phyloP scores from a whole-genome alignment of 805 yeast species.

The Wickerhamomyces sydowiorum region DNA sequence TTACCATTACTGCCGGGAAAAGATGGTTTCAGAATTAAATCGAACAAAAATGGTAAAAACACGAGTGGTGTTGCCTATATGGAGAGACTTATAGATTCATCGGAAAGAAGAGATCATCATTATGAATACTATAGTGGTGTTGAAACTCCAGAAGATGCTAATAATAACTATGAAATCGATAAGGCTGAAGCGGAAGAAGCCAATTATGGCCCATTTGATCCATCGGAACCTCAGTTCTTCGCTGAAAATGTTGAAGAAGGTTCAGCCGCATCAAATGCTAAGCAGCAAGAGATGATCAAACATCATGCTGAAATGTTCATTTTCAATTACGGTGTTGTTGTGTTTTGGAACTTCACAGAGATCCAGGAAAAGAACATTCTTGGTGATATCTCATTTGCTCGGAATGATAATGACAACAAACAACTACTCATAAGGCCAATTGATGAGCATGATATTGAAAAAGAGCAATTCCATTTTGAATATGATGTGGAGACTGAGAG shows the following conservation, averaged over 20 bases:
- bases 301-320: constrained; percentile 83
- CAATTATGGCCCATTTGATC: constrained; percentile 62
- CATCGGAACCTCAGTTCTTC: constrained; percentile 89
- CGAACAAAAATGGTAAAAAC: constrained; percentile 42
- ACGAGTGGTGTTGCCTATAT: constrained; percentile 41
- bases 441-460: constrained; percentile 86
- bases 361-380: constrained; percentile 87
- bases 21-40: constrained; percentile 69
- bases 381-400: constrained; percentile 71
- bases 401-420: constrained; percentile 36
- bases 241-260: constrained; percentile 35
- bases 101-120: constrained; percentile 87
- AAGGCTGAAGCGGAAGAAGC: constrained; percentile 23
- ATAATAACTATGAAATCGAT: constrained; percentile 34
- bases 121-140: constrained; percentile 86
- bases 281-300: constrained; percentile 19
- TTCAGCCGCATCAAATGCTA: constrained; percentile 9
- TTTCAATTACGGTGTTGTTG: constrained; percentile 91
- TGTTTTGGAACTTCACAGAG: constrained; percentile 95
- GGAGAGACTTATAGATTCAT: constrained; percentile 72
- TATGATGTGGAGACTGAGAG: constrained; percentile 52
- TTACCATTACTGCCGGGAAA: constrained; percentile 83
- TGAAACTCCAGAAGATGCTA: constrained; percentile 50
- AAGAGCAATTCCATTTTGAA: constrained; percentile 59
- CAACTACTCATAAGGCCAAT: constrained; percentile 64